Evolutionary conservation across 768 basidiomycete species (phyloP), one percentile per base, ranked within the genome.

Genomic region (Mycena vitilis): DNA sequence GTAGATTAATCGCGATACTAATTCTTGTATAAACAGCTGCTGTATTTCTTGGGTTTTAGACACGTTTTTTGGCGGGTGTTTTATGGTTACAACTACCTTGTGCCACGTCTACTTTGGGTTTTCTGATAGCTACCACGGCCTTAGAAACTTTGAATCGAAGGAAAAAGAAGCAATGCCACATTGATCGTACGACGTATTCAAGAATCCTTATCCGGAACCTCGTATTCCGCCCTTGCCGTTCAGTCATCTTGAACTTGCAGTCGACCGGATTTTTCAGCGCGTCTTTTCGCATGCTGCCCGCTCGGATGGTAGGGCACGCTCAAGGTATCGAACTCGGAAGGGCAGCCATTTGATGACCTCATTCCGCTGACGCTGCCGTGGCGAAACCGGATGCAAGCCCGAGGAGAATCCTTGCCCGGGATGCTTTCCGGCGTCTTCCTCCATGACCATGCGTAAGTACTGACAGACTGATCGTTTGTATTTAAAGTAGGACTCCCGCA

Each of bases 21-120:
- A 66, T 60, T 30, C 1, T 11, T 69, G 67, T 62, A 57, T 25
- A 42, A 30, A 58, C 64, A 65, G 11, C 34, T 59, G 57, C 64
- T 65, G 56, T 65, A 65, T 58, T 20, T 23, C 23, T 51, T 20
- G 23, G 56, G 23, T 11, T 22, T 23, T 59, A n/a, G 44, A 30
- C 30, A 16, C 20, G 45, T 20, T 42, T 25, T 9, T 59, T 34
- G 8, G 11, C 23, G 25, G 23, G 9, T 51, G 2, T 23, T 56
- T 18, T 20, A 49, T 23, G 48, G 48, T 49, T n/a, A 9, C 8
- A 23, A 6, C 1, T 42, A 16, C 40, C 16, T 42, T n/a, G n/a
- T n/a, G n/a, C n/a, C n/a, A n/a, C n/a, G n/a, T n/a, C 1, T 42
- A 16, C 40, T 8, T 42, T 42, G 40, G 40, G 10, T 8, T 42